Percentiles rank a stretch among this genome's conserved stretches.
Conservation (phyloP, 129 eudicot genomes). For the Helichrysum umbraculigerum region DNA sequence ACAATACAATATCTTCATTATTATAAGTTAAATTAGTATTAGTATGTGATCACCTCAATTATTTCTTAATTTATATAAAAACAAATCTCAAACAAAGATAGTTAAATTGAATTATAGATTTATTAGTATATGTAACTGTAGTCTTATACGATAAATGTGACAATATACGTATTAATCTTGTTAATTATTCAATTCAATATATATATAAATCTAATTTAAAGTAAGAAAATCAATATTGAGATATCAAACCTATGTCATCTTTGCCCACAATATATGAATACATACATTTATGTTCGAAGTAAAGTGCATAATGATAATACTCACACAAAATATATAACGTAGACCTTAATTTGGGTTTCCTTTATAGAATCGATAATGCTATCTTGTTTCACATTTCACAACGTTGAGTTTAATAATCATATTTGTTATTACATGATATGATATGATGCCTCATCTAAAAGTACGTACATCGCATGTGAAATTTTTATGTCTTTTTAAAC, state of each 20-base stretch:
- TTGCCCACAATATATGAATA: no score
- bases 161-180: no score
- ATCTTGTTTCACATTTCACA: neutral
- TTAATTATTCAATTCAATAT: no score
- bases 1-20: neutral
- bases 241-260: no score
- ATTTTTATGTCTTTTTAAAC: neutral
- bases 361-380: neutral
- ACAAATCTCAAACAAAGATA: no score
- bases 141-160: no score
- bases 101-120: no score
- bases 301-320: neutral
- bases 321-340: neutral
- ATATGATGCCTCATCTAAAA: no score
- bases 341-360: neutral
- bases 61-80: neutral
- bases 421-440: neutral
- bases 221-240: no score
- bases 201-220: no score
- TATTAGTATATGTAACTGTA: no score
- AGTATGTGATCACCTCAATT: slow-evolving; percentile 16
- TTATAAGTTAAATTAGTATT: no score
- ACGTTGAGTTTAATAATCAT: neutral
- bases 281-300: neutral
- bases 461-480: neutral